These are phyloP conservation scores for Echeveria elegans DNA, from an alignment of 164 flowering plant genomes.

Conservation along the genomic window DNA sequence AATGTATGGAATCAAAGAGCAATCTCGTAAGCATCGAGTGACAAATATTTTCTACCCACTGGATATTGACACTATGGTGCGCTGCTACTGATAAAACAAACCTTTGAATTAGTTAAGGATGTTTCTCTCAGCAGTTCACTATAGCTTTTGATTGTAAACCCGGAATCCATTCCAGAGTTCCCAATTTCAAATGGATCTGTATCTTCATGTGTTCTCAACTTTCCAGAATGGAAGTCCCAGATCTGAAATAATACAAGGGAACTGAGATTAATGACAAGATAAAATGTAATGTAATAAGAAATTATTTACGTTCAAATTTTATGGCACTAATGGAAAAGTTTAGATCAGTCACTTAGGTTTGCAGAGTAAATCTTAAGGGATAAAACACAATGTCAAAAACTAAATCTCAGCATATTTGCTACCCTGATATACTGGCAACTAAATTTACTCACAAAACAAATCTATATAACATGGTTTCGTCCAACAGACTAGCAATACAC, in stretches of 20 bases:
- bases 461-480: no score
- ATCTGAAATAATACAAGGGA: constrained; percentile 39
- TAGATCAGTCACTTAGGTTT: no score
- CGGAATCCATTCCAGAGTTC: constrained; percentile 29
- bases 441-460: no score
- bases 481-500: no score
- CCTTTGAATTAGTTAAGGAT: constrained; percentile 29
- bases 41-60: background rate
- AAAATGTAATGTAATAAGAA: background rate
- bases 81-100: constrained; percentile 2
- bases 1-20: background rate
- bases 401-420: background rate
- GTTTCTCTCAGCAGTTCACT: constrained; percentile 40
- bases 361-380: no score
- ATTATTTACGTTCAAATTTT: background rate
- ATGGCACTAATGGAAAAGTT: background rate
- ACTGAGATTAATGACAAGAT: background rate
- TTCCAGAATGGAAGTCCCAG: constrained; percentile 86
- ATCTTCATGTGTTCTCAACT: constrained; percentile 43
- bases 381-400: background rate
- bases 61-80: background rate
- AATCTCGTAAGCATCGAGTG: background rate
- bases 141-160: constrained; percentile 51
- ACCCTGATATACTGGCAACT: no score
- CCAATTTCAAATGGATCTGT: constrained; percentile 32